These are phyloP conservation scores for Globisporangium parvum DNA, from an alignment of 352 stramenopile genomes.

Conservation along the genomic window DNA sequence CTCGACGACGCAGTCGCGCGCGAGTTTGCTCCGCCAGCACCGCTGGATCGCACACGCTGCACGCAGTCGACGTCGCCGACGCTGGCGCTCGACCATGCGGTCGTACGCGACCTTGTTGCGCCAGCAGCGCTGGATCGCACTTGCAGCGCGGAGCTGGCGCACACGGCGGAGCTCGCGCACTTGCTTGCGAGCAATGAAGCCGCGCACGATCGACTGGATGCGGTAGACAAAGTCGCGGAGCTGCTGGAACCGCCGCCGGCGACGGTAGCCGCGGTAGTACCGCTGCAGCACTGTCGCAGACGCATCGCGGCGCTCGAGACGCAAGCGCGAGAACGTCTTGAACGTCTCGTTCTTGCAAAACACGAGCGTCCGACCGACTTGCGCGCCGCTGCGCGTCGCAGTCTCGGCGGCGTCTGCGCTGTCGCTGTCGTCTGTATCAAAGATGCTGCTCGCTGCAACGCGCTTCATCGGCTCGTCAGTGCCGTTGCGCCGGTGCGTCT, in stretches of 20 bases:
- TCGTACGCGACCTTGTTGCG: constrained; percentile 16
- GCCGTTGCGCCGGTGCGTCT: constrained; percentile 6
- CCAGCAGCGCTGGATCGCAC: constrained; percentile 24
- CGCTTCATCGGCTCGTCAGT: neutral
- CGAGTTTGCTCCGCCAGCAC: constrained; percentile 18
- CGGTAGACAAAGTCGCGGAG: constrained; percentile 25
- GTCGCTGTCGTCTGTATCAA: constrained; percentile 1
- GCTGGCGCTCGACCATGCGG: constrained; percentile 19
- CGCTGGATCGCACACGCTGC: constrained; percentile 26
- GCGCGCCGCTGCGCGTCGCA: constrained; percentile 29
- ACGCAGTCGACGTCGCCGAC: constrained; percentile 24
- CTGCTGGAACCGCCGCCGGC: constrained; percentile 29
- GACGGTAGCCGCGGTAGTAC: constrained; percentile 35
- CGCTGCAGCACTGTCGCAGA: constrained; percentile 38
- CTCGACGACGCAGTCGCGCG: constrained; percentile 13
- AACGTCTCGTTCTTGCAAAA: constrained; percentile 60
- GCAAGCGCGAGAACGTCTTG: constrained; percentile 46
- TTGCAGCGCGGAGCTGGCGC: constrained; percentile 25
- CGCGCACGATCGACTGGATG: constrained; percentile 39
- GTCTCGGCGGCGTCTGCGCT: neutral
- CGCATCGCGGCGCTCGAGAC: constrained; percentile 28
- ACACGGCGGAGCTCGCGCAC: constrained; percentile 23
- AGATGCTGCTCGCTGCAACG: neutral
- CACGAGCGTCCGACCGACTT: constrained; percentile 55
- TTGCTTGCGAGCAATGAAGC: constrained; percentile 32